Conservation (phyloP, 139 green algal species). For the Chlorella sp. region DNA sequence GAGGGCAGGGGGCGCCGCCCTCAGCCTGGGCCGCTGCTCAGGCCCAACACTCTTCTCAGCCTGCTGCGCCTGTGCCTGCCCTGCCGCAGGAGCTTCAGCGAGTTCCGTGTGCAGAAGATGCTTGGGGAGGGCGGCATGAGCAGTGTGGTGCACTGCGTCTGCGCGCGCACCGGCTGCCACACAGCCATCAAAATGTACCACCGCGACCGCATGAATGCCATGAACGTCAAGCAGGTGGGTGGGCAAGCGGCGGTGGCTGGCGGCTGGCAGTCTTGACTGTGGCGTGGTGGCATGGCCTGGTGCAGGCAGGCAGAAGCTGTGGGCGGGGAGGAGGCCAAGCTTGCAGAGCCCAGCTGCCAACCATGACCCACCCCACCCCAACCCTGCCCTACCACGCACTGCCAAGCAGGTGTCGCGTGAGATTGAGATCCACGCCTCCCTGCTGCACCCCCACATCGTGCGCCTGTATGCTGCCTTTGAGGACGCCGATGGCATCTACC, state of each 20-base stretch:
- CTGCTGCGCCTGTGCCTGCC: too few relatives aligned
- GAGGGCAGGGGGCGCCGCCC: not conserved
- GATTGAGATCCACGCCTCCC: constrained; percentile 77
- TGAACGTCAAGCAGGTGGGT: constrained; percentile 58
- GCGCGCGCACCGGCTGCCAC: constrained; percentile 50
- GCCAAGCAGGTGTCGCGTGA: constrained; percentile 70
- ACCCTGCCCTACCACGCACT: too few relatives aligned
- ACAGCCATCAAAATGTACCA: constrained; percentile 86
- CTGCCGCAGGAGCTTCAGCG: constrained; percentile 28
- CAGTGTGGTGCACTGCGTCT: constrained; percentile 55
- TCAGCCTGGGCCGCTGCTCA: too few relatives aligned
- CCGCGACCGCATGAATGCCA: constrained; percentile 66
- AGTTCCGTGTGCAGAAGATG: constrained; percentile 34
- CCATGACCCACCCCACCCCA: too few relatives aligned
- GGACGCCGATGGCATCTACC: constrained; percentile 83
- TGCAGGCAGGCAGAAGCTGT: too few relatives aligned
- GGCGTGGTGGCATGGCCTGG: too few relatives aligned
- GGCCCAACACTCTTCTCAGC: too few relatives aligned
- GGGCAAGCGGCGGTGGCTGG: too few relatives aligned
- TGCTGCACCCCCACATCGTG: constrained; percentile 81
- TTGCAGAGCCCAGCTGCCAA: too few relatives aligned
- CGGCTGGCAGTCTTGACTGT: too few relatives aligned
- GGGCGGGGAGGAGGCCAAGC: too few relatives aligned
- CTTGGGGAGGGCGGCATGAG: constrained; percentile 44
- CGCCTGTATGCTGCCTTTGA: constrained; percentile 84